These are phyloP conservation scores for Telfairia occidentalis DNA, from an alignment of 331 rosid species.

Conservation along the genomic window DNA sequence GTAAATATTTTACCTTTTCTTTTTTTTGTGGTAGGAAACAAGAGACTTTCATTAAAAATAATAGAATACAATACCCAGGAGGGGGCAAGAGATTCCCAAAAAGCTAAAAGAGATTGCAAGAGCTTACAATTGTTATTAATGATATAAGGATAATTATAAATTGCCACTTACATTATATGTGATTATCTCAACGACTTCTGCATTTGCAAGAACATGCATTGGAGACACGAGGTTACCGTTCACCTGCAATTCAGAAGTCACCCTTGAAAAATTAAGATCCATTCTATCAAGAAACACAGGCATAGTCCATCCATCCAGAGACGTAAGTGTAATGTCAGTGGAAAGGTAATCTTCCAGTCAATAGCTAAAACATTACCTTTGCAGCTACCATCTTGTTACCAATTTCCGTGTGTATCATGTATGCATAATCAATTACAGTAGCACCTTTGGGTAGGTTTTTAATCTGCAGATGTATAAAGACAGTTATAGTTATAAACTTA, in stretches of 20 bases:
- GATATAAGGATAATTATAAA: background rate
- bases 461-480: slow-evolving; percentile 38
- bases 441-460: slow-evolving; percentile 95
- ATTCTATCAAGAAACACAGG: background rate
- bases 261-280: slow-evolving; percentile 7
- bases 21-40: background rate
- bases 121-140: background rate
- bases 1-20: slow-evolving; percentile 27
- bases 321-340: slow-evolving; percentile 12
- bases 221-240: slow-evolving; percentile 93
- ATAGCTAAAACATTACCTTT: slow-evolving; percentile 44
- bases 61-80: background rate
- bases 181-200: slow-evolving; percentile 98
- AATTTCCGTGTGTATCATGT: slow-evolving; percentile 97
- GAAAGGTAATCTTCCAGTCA: slow-evolving; percentile 3
- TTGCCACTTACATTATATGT: slow-evolving; percentile 40
- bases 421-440: slow-evolving; percentile 87
- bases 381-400: slow-evolving; percentile 99
- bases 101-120: background rate
- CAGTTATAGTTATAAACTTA: background rate
- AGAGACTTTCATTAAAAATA: background rate
- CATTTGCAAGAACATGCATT: slow-evolving; percentile 71
- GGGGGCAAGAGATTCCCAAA: background rate
- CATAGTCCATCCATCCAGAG: background rate
- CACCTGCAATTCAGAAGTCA: slow-evolving; percentile 55